phyloP scores from a whole-genome alignment of 140 eudicot species.

The Stevia rebaudiana region DNA sequence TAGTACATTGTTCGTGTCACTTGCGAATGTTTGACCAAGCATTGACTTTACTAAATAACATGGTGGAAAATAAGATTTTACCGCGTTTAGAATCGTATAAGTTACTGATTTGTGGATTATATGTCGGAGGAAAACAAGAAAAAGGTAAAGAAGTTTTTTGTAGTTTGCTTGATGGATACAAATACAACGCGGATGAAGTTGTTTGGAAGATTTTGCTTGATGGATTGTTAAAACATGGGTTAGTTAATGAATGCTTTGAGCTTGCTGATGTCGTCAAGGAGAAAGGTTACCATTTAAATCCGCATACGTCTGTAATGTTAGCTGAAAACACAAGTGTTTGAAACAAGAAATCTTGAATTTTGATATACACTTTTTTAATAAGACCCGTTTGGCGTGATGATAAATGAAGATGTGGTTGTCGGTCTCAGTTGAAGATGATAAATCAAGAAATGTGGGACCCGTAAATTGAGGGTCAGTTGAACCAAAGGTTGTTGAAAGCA shows the following conservation, averaged over 20 bases:
- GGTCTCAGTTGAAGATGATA: not conserved
- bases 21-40: slow-evolving; percentile 60
- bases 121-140: slow-evolving; percentile 43
- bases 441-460: not conserved
- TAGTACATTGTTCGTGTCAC: slow-evolving; percentile 56
- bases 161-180: slow-evolving; percentile 50
- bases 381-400: slow-evolving; percentile 4
- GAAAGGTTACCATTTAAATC: slow-evolving; percentile 51
- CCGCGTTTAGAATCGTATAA: slow-evolving; percentile 45
- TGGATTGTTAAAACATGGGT: slow-evolving; percentile 60
- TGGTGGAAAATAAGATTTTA: slow-evolving; percentile 41
- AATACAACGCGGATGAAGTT: slow-evolving; percentile 57
- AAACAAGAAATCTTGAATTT: slow-evolving; percentile 10
- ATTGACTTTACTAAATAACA: slow-evolving; percentile 35
- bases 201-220: slow-evolving; percentile 85
- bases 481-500: slow-evolving; percentile 12
- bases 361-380: slow-evolving; percentile 6
- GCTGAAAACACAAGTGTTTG: slow-evolving; percentile 30
- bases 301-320: slow-evolving; percentile 51
- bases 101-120: slow-evolving; percentile 64
- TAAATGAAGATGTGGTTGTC: not conserved
- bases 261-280: slow-evolving; percentile 57
- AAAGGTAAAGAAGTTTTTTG: slow-evolving; percentile 54
- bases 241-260: slow-evolving; percentile 53
- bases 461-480: not conserved